Base-by-base conservation (phyloP, 2,329 filamentous ascomycete species). In the Teratosphaeriaceae sp. region DNA sequence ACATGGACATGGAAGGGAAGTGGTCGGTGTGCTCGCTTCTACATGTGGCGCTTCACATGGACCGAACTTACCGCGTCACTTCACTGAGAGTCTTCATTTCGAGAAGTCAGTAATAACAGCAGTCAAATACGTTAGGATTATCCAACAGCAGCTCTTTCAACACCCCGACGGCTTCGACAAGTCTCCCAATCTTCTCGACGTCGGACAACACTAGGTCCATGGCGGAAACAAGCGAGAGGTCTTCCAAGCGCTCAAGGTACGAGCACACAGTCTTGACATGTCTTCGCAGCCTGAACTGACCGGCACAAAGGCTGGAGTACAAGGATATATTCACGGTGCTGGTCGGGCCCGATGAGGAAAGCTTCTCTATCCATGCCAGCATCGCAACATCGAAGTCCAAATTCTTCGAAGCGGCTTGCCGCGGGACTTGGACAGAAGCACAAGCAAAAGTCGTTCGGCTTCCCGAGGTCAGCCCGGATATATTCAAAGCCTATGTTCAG, bases 371-470 rank as follows among this genome's bases (percentile, higher is more conserved):
- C 2, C 31, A 40, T 23, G 23, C 21, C n/a, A 19, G 16, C 21
- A 23, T 45, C 11, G 29, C 31, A 24, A 40, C 29, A 12, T 12
- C 9, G 5, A 20, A 30, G 12, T 49, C 50, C 1, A 12, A 38
- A 9, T 51, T 48, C 43, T 51, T 53, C 40, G 15, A 42, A 9
- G 45, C 46, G 1, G 50, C 48, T 9, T 22, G 45, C 19, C 20
- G n/a, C 3, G 31, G 34, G 1, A 13, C 38, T 6, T 54, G 45
- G 31, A 48, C 40, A 8, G 52, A 53, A 24, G 26, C 26, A 1
- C n/a, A 41, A 18, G 44, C 44, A 5, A 41, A 45, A 5, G 20
- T 35, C 2, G 22, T 52, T 3, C 11, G 12, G 3, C 27, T 55
- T 1, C 35, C 47, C 4, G 45, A 50, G 5, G 26, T 45, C 18